Evolutionary conservation across 805 yeast species (phyloP).

Genomic region (Sugiyamaella boreocaroliniensis): DNA sequence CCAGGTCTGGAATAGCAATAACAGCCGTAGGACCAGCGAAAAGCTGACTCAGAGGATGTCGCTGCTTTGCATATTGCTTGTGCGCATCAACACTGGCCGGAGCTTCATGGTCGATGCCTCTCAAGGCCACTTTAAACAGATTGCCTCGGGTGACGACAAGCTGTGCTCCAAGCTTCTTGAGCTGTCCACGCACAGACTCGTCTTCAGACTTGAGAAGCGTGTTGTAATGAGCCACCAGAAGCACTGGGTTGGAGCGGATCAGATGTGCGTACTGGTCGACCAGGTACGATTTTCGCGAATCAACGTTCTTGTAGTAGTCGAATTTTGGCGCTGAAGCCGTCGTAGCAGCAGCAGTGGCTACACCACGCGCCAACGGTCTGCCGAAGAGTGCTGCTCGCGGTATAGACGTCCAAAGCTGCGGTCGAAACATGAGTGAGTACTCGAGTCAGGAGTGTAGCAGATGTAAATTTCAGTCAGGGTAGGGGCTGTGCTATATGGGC

Average conservation of each 20-base stretch:
- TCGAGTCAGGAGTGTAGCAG: no score
- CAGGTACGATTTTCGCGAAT: conserved; percentile 78
- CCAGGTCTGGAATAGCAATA: conserved; percentile 57
- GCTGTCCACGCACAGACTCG: conserved; percentile 51
- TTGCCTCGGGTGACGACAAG: conserved; percentile 62
- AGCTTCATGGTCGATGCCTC: conserved; percentile 60
- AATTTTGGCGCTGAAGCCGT: background rate
- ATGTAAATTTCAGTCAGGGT: no score
- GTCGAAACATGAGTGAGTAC: no score
- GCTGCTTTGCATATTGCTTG: conserved; percentile 28
- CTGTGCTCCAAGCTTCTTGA: conserved; percentile 60
- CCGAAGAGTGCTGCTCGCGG: no score
- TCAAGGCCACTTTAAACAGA: conserved; percentile 67
- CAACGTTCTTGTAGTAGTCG: conserved; percentile 44
- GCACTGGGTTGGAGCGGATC: conserved; percentile 59
- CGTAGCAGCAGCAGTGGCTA: background rate
- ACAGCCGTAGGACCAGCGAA: conserved; percentile 84
- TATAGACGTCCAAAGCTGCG: no score
- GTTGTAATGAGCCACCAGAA: conserved; percentile 79
- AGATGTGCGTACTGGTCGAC: conserved; percentile 72
- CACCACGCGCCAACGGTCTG: no score
- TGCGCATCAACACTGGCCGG: conserved; percentile 61
- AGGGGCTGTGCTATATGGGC: no score
- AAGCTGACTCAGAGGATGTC: conserved; percentile 65
- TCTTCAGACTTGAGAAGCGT: conserved; percentile 68